Evolutionary conservation across 805 yeast genomes (phyloP).

Genomic region (Kazachstania bromeliacearum): DNA sequence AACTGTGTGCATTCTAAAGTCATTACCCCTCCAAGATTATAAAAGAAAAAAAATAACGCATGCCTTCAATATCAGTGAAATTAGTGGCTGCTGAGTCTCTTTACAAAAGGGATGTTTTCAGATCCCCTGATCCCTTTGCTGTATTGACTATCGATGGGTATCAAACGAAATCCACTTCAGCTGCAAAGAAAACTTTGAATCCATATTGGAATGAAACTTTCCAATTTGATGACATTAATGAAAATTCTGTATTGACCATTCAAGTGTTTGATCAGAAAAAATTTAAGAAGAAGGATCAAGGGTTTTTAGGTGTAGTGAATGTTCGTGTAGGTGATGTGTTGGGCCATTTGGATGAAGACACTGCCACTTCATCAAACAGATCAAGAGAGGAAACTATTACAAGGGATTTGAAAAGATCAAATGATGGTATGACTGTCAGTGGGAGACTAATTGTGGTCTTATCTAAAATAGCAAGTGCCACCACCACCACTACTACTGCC

Average conservation of each 20-base stretch:
- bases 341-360: conserved; percentile 48
- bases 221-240: conserved; percentile 61
- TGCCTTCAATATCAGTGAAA: conserved; percentile 46
- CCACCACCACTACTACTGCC: conserved; percentile 9
- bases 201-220: conserved; percentile 98
- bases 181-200: conserved; percentile 85
- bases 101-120: conserved; percentile 87
- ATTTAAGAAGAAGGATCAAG: conserved; percentile 97
- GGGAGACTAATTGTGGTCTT: conserved; percentile 81
- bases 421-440: conserved; percentile 84
- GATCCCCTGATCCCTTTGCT: conserved; percentile 97
- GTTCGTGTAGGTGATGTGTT: conserved; percentile 75
- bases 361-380: conserved; percentile 20
- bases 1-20: no score
- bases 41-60: conserved; percentile 4
- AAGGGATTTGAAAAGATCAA: conserved; percentile 82
- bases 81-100: conserved; percentile 94
- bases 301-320: conserved; percentile 93
- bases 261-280: conserved; percentile 96
- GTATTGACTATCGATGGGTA: conserved; percentile 96
- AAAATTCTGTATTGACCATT: conserved; percentile 76
- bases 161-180: conserved; percentile 90
- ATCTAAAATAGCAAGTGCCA: conserved; percentile 29
- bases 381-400: conserved; percentile 74
- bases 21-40: background rate